A percentile compares a stretch with the other conserved stretches of the same genome.
These are phyloP conservation scores for Galerina marginata DNA, from an alignment of 768 basidiomycete species.

Conservation along the genomic window DNA sequence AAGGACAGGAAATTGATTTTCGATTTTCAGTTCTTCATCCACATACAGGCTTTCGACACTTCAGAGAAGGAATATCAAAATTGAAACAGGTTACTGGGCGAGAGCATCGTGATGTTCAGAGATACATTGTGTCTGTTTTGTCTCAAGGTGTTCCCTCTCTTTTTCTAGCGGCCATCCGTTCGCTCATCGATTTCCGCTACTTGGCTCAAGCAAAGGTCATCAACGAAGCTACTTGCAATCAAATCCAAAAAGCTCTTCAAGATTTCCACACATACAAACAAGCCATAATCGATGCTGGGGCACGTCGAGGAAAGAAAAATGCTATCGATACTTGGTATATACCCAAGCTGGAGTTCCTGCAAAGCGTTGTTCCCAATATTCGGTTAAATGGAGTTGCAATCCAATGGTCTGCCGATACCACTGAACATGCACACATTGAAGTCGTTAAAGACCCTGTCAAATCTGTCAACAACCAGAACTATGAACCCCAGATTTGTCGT, in stretches of 20 bases:
- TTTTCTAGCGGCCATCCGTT: conserved; percentile 38
- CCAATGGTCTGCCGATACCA: conserved; percentile 42
- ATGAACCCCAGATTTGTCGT: conserved; percentile 38
- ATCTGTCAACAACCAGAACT: conserved; percentile 37
- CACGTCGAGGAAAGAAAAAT: conserved; percentile 27
- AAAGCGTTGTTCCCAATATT: conserved; percentile 35
- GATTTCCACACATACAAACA: conserved; percentile 43
- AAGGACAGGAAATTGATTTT: conserved; percentile 39
- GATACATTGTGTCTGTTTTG: conserved; percentile 39
- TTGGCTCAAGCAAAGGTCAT: conserved; percentile 37
- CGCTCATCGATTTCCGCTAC: conserved; percentile 43
- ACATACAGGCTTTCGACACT: conserved; percentile 41
- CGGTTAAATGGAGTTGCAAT: conserved; percentile 31
- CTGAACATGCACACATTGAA: conserved; percentile 37
- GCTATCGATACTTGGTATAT: conserved; percentile 43
- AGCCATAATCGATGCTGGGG: conserved; percentile 34
- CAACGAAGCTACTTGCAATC: conserved; percentile 17
- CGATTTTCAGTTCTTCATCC: conserved; percentile 42
- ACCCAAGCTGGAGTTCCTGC: conserved; percentile 47
- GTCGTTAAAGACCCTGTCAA: conserved; percentile 37
- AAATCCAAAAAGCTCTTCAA: conserved; percentile 25
- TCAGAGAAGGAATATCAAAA: conserved; percentile 40
- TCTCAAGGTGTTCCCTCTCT: conserved; percentile 33
- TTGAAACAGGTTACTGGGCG: conserved; percentile 48
- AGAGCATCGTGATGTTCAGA: conserved; percentile 43